Conservation (phyloP, 1,284 basidiomycete genomes). For the Pyrrhoderma noxium region DNA sequence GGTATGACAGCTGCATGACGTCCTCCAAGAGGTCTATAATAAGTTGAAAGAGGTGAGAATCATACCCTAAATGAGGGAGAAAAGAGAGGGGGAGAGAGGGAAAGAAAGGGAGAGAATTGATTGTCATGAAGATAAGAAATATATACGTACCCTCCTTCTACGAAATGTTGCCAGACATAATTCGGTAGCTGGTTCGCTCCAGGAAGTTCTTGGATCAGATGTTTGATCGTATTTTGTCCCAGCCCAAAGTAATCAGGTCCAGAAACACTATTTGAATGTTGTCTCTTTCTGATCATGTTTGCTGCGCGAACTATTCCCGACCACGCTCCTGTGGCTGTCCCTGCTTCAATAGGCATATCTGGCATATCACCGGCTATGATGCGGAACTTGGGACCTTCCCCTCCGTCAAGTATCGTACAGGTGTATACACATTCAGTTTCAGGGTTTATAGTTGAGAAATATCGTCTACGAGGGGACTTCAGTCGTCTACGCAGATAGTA, state of each 20-base stretch:
- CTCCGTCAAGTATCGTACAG: constrained; percentile 76
- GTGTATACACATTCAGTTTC: constrained; percentile 61
- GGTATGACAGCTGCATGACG: constrained; percentile 72
- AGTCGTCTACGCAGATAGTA: background rate
- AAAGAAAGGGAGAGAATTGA: too few relatives aligned
- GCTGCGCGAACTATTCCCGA: constrained; percentile 71
- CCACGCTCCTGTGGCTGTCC: constrained; percentile 81
- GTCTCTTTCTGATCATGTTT: constrained; percentile 66
- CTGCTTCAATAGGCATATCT: constrained; percentile 62
- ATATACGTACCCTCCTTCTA: constrained; percentile 76
- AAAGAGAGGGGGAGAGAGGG: too few relatives aligned
- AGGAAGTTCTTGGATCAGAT: constrained; percentile 72
- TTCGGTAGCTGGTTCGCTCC: constrained; percentile 60
- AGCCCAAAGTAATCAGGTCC: constrained; percentile 81
- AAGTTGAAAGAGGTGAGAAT: too few relatives aligned
- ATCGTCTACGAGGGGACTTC: constrained; percentile 41
- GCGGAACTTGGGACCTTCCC: constrained; percentile 75
- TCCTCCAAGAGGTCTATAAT: constrained; percentile 59
- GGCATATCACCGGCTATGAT: constrained; percentile 63
- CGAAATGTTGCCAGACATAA: constrained; percentile 78
- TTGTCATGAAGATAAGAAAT: too few relatives aligned
- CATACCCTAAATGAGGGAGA: too few relatives aligned
- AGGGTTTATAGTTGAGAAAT: constrained; percentile 65
- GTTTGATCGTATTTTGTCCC: constrained; percentile 78
- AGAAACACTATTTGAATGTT: constrained; percentile 76